Conservation (phyloP, 495 filamentous ascomycete species). For the Neurospora sp. region DNA sequence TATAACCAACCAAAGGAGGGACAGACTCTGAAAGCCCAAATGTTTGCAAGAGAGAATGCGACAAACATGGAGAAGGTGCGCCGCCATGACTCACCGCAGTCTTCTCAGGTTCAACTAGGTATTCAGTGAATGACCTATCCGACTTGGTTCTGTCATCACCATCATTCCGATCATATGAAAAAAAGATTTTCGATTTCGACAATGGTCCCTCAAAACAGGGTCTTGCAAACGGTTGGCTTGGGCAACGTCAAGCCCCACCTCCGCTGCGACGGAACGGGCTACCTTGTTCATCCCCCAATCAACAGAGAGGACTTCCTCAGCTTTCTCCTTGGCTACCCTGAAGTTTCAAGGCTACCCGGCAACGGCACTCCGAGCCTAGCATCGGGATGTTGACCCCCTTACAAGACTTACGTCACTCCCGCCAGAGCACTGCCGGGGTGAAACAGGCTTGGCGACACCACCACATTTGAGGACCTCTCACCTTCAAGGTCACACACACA, state of each 20-base stretch:
- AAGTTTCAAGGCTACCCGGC: neutral
- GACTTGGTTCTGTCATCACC: neutral
- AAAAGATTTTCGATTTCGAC: neutral
- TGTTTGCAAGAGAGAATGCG: neutral
- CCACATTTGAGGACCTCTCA: neutral
- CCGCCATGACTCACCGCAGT: neutral
- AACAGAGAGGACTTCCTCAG: neutral
- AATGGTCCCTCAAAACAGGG: neutral
- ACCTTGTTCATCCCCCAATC: neutral
- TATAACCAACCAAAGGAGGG: neutral
- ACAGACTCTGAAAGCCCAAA: neutral
- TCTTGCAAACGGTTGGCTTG: neutral
- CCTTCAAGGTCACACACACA: neutral
- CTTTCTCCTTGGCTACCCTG: neutral
- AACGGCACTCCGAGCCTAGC: neutral
- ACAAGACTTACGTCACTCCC: neutral
- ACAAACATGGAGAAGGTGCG: neutral
- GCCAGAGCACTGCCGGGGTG: neutral
- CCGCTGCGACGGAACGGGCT: neutral
- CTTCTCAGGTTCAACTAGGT: neutral
- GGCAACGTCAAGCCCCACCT: neutral
- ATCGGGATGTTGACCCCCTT: neutral
- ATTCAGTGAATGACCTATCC: neutral
- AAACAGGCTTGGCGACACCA: neutral
- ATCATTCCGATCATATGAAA: neutral